Evolutionary conservation across 2,329 filamentous ascomycete species (phyloP).

Genomic region (Ophiocordyceps camponoti-saundersi): DNA sequence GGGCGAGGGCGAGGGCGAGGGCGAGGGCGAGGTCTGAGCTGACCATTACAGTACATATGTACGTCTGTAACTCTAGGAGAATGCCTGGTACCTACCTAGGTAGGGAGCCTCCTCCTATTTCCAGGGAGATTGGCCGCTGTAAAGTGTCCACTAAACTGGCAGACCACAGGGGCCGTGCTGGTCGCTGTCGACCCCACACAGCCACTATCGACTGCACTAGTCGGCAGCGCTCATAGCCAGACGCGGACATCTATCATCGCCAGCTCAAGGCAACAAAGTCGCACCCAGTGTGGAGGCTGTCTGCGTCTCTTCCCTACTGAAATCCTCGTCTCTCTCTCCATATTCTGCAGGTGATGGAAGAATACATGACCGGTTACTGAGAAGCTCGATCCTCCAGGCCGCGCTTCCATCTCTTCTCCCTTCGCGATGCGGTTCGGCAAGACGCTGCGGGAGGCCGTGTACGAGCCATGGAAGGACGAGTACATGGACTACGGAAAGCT

Average conservation of each 20-base stretch:
- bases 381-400: background rate
- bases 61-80: too few relatives aligned
- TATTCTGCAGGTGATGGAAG: background rate
- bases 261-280: background rate
- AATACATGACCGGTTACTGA: background rate
- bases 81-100: too few relatives aligned
- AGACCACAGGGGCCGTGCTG: too few relatives aligned
- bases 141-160: too few relatives aligned
- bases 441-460: constrained; percentile 64
- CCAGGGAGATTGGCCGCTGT: too few relatives aligned
- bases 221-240: too few relatives aligned
- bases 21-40: too few relatives aligned
- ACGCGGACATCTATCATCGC: background rate
- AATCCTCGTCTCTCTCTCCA: background rate
- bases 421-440: constrained; percentile 78
- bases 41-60: too few relatives aligned
- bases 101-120: too few relatives aligned
- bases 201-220: too few relatives aligned
- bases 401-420: background rate
- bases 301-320: background rate
- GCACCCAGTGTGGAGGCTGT: background rate
- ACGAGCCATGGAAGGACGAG: constrained; percentile 76
- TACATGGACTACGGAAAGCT: constrained; percentile 95
- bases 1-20: too few relatives aligned
- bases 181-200: too few relatives aligned